Percentiles rank a stretch among this genome's conserved stretches.
These are phyloP conservation scores for Colletotrichum sp. DNA, from an alignment of 2,329 filamentous ascomycete genomes.

Conservation along the genomic window DNA sequence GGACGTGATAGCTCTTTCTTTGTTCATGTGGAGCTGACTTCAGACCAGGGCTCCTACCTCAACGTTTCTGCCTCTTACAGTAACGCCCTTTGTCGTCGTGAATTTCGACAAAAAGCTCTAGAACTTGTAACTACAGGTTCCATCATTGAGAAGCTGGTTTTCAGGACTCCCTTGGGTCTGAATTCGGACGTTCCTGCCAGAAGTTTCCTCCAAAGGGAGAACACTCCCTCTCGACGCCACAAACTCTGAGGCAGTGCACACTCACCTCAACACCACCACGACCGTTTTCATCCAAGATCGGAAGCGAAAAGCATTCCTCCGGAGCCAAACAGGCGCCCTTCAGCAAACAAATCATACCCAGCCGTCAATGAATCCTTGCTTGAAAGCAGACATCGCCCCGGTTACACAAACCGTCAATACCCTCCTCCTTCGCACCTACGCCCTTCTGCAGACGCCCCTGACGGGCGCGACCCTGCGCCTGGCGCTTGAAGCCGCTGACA, in stretches of 20 bases:
- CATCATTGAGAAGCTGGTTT: background rate
- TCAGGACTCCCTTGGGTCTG: background rate
- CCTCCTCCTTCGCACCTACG: conserved; percentile 18
- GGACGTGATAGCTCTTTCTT: background rate
- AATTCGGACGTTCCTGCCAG: background rate
- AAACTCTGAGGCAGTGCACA: background rate
- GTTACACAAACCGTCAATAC: conserved; percentile 20
- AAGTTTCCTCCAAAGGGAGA: background rate
- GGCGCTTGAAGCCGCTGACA: conserved; percentile 24
- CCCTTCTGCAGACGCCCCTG: conserved; percentile 12
- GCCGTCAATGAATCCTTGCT: conserved; percentile 8
- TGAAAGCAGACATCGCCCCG: conserved; percentile 16
- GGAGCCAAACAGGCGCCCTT: background rate
- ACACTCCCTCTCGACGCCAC: background rate
- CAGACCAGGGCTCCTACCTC: background rate
- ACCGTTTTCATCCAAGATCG: background rate
- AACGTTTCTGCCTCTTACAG: background rate
- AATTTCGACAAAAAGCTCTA: background rate
- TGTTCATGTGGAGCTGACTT: background rate
- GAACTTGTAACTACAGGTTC: background rate
- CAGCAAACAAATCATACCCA: background rate
- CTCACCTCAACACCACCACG: background rate
- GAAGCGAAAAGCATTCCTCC: background rate
- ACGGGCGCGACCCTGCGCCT: background rate
- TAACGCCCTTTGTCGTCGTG: background rate